phyloP scores from a whole-genome alignment of 164 flowering plant genomes.

The Akebia trifoliata region DNA sequence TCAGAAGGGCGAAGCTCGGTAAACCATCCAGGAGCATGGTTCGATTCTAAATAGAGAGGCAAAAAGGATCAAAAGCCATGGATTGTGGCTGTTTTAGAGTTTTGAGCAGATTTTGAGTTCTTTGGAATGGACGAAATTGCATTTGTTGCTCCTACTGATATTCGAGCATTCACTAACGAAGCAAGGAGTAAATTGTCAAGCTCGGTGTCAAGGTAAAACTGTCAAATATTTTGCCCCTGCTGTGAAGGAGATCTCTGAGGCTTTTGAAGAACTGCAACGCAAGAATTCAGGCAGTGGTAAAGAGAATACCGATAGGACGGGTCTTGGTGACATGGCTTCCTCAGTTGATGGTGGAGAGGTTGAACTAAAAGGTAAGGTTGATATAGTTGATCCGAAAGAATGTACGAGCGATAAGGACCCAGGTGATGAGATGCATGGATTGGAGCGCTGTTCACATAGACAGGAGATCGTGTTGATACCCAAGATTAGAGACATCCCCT shows the following conservation, averaged over 20 bases:
- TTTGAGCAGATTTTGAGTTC: no score
- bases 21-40: no score
- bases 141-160: slow-evolving; percentile 90
- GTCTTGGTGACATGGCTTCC: slow-evolving; percentile 21
- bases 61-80: no score
- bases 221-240: slow-evolving; percentile 72
- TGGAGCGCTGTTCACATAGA: slow-evolving; percentile 31
- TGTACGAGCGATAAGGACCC: slow-evolving; percentile 17
- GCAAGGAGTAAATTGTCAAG: slow-evolving; percentile 52
- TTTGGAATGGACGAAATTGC: no score
- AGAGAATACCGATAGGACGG: slow-evolving; percentile 30
- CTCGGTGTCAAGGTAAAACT: slow-evolving; percentile 68
- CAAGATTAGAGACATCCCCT: slow-evolving; percentile 10
- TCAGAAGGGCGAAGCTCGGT: no score
- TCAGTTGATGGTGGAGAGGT: slow-evolving; percentile 28
- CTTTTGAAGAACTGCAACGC: slow-evolving; percentile 56
- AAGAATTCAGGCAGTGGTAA: slow-evolving; percentile 26
- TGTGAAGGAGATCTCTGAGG: slow-evolving; percentile 81
- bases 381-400: slow-evolving; percentile 13
- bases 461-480: slow-evolving; percentile 17
- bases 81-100: no score
- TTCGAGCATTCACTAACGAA: slow-evolving; percentile 76
- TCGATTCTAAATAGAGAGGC: no score
- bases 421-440: slow-evolving; percentile 29
- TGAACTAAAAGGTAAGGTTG: slow-evolving; percentile 26